A percentile compares a stretch with the other conserved stretches of the same genome.
phyloP scores from a whole-genome alignment of 306 rosid species.

The Argentina anserina region DNA sequence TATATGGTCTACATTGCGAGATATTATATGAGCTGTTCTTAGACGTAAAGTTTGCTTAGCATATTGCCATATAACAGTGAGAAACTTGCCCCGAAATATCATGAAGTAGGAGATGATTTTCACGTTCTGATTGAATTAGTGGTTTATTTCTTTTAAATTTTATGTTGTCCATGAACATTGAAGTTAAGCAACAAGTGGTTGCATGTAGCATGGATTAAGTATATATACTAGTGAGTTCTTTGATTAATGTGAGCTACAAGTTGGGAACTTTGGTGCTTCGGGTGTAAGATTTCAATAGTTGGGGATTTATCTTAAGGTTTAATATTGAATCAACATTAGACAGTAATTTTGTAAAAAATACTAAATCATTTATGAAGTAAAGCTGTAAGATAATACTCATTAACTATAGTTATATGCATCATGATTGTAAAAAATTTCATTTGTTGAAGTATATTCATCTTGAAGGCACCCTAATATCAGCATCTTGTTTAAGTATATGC shows the following conservation, averaged over 20 bases:
- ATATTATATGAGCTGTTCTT: not conserved
- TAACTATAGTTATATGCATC: not conserved
- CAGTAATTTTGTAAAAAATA: not conserved
- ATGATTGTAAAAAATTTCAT: constrained; percentile 18
- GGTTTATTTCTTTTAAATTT: not conserved
- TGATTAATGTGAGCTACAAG: constrained; percentile 2
- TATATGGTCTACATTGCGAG: not conserved
- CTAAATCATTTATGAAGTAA: not conserved
- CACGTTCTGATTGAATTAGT: not conserved
- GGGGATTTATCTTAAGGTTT: not conserved
- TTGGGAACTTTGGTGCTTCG: not conserved
- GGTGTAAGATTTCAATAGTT: not conserved
- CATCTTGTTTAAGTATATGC: constrained; percentile 30
- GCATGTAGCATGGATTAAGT: not conserved
- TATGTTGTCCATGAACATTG: not conserved
- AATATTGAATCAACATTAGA: not conserved
- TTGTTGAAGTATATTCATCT: constrained; percentile 19
- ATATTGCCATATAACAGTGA: not conserved
- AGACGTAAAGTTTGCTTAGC: not conserved
- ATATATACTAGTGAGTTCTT: not conserved
- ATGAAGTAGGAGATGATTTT: not conserved
- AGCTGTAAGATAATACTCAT: not conserved
- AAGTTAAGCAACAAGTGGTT: not conserved
- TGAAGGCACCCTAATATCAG: constrained; percentile 99
- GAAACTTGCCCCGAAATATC: not conserved